Percentiles rank a stretch among this genome's conserved stretches.
phyloP scores from a whole-genome alignment of 306 rosid genomes.

The Quillaja saponaria region DNA sequence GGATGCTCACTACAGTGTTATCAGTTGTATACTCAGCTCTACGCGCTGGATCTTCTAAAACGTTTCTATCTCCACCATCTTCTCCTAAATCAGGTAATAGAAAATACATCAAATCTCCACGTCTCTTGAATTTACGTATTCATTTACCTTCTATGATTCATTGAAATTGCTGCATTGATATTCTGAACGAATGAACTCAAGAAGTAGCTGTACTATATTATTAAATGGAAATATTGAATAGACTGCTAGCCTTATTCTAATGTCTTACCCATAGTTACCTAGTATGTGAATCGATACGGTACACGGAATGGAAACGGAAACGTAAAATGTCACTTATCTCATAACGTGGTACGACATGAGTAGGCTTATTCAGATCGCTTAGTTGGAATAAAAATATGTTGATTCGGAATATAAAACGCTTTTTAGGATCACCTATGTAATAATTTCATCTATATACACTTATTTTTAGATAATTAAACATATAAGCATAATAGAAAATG shows the following conservation, averaged over 20 bases:
- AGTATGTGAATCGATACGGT: too few species aligned
- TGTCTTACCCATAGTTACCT: too few species aligned
- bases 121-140: constrained; percentile 14
- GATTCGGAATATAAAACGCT: too few species aligned
- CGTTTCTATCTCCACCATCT: constrained; percentile 86
- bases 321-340: too few species aligned
- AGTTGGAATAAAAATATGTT: too few species aligned
- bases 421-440: too few species aligned
- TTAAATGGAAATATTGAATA: not conserved
- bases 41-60: constrained; percentile 93
- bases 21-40: constrained; percentile 92
- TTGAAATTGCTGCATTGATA: not conserved
- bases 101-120: constrained; percentile 22
- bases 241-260: not conserved
- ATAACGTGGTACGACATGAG: too few species aligned
- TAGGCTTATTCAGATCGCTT: too few species aligned
- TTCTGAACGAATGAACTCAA: not conserved
- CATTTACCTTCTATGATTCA: not conserved
- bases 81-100: constrained; percentile 71
- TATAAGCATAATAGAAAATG: too few species aligned
- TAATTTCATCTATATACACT: too few species aligned
- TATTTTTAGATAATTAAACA: too few species aligned
- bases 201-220: not conserved
- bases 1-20: constrained; percentile 82
- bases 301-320: too few species aligned